These are phyloP conservation scores for Alnus rubra DNA, from an alignment of 306 rosid species.

Conservation along the genomic window DNA sequence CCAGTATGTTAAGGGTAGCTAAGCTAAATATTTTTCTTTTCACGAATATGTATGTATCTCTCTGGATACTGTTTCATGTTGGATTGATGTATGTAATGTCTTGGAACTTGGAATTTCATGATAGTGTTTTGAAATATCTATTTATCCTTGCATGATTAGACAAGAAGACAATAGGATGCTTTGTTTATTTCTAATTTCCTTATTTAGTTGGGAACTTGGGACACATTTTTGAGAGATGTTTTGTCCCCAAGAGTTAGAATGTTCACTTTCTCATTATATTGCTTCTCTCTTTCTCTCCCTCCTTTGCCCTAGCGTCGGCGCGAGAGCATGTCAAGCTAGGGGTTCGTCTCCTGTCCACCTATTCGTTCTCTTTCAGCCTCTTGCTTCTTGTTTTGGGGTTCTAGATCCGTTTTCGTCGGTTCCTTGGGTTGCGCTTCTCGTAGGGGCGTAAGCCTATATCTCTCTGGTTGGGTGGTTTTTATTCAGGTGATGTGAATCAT, in stretches of 20 bases:
- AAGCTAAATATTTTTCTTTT: too few relatives aligned
- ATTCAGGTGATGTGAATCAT: too few relatives aligned
- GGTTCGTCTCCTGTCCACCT: too few relatives aligned
- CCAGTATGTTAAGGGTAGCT: background rate
- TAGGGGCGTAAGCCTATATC: too few relatives aligned
- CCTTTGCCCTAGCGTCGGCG: too few relatives aligned
- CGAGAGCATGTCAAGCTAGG: too few relatives aligned
- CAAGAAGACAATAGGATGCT: background rate
- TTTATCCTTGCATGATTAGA: background rate
- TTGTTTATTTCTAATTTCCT: background rate
- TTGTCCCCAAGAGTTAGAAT: background rate
- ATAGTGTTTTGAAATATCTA: background rate
- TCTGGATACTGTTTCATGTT: background rate
- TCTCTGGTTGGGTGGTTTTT: too few relatives aligned
- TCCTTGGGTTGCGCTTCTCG: too few relatives aligned
- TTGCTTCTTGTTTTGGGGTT: too few relatives aligned
- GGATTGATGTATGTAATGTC: background rate
- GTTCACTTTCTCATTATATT: background rate
- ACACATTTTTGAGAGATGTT: background rate
- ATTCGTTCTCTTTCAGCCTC: too few relatives aligned
- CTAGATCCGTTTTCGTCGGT: too few relatives aligned
- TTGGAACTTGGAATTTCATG: background rate
- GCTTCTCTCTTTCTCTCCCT: too few relatives aligned
- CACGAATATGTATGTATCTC: background rate
- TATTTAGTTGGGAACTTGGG: background rate